Evolutionary conservation across 106 monocot genomes (phyloP).

Genomic region (Dendrobium officinale): DNA sequence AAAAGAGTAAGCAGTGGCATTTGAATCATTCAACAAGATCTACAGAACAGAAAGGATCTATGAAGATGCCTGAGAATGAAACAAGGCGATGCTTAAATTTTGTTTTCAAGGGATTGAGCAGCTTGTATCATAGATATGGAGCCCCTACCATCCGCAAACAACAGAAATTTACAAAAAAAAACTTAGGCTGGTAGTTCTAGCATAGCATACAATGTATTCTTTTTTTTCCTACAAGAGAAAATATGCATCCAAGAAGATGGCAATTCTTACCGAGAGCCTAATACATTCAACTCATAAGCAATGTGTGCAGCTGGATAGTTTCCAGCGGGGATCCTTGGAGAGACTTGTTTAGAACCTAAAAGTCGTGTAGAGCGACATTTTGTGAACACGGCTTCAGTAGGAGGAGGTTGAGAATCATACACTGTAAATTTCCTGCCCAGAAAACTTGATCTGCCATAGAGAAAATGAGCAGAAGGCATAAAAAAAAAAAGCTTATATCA

Average conservation of each 20-base stretch:
- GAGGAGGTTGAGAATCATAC: conserved; percentile 76
- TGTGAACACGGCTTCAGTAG: conserved; percentile 45
- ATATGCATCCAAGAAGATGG: background rate
- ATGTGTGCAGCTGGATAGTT: conserved; percentile 70
- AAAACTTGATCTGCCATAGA: conserved; percentile 71
- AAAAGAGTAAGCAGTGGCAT: background rate
- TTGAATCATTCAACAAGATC: conserved; percentile 1
- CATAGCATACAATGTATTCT: background rate
- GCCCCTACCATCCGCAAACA: background rate
- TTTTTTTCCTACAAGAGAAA: background rate
- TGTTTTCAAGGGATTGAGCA: background rate
- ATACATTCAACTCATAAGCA: conserved; percentile 79
- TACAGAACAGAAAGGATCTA: background rate
- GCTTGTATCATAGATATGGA: background rate
- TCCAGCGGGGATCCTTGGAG: conserved; percentile 52
- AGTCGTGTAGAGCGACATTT: conserved; percentile 44
- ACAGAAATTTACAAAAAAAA: background rate
- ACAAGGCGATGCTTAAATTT: background rate
- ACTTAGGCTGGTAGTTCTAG: too few species aligned
- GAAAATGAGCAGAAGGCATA: background rate
- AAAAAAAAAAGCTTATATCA: background rate
- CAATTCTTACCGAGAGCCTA: conserved; percentile 65
- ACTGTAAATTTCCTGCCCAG: conserved; percentile 88
- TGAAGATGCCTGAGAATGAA: background rate
- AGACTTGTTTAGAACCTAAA: conserved; percentile 33